Evolutionary conservation across 2,329 filamentous ascomycete genomes (phyloP), one percentile per base, ranked within the genome.

Genomic region (Ascochyta viciae-villosae): DNA sequence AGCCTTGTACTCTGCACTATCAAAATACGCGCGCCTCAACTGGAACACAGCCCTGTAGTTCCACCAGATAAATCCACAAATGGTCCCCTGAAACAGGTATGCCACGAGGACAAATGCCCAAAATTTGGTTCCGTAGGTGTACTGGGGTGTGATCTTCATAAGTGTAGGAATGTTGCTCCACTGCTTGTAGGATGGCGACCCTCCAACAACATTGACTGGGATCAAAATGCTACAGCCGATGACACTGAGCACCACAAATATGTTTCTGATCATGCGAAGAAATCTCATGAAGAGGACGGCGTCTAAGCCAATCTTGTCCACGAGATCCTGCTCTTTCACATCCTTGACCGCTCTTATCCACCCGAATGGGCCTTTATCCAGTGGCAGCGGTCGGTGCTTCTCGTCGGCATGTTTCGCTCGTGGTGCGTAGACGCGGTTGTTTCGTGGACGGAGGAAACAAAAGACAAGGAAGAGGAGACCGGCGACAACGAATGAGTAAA

Each of bases 381-480:
- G 83, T 0, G 89, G 86, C 10, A 92, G 92, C 16, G 94, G 95
- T 6, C 91, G 86, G 79, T 96, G 92, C 76, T 89, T 92, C 65
- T 91, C 87, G 75, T 98, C 94, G 72, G 92, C 92, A 81, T 97
- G 89, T 77, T 96, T 96, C 45, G 95, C 82, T 75, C 96, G 94
- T 26, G 95, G 95, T 3, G 95, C 93, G 77, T 98, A 99, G 41
- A 98, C 91, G 62, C 93, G 85, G 50, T 88, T 89, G 75, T 97
- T 93, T 75, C 92, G 92, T 3, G 95, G 95, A 61, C 95, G 90
- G 44, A 97, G 83, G 66, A 96, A 82, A 63, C 92, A 98, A 82
- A 98, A 99, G 61, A 88, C 77, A 55, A 96, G 74, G 57, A 91
- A 87, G 63, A 96, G 87, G 58, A 88, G 80, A 54, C 86, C 72